Evolutionary conservation across 345 rosid genomes (phyloP), one percentile per base, ranked within the genome.

Genomic region (Euphorbia pulcherrima): DNA sequence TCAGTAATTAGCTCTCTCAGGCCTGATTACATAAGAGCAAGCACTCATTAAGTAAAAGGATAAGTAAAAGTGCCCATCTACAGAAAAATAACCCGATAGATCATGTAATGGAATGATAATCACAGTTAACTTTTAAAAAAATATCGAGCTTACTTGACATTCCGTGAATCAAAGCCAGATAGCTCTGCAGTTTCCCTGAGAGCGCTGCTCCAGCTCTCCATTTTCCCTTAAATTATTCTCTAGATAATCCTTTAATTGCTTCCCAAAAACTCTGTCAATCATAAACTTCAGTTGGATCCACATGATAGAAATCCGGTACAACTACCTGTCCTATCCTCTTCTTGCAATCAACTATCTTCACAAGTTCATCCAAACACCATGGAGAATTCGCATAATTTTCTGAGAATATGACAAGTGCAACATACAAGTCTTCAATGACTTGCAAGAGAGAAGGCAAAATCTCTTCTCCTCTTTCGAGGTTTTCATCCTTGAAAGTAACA

Each of bases 351-450:
- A n/a, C n/a, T n/a, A n/a, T n/a, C n/a, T n/a, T n/a, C n/a, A n/a
- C n/a, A n/a, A n/a, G n/a, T n/a, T n/a, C n/a, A n/a, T n/a, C n/a
- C n/a, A n/a, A n/a, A n/a, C n/a, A n/a, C n/a, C n/a, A n/a, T n/a
- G n/a, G n/a, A n/a, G n/a, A n/a, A n/a, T n/a, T n/a, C n/a, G n/a
- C n/a, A n/a, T n/a, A n/a, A n/a, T n/a, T n/a, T n/a, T n/a, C n/a
- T n/a, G 55, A 46, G 39, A 63, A 63, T 16, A 63, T 47, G n/a
- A 44, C 55, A 14, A 63, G 12, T 9, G 67, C 47, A 63, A 63
- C 39, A 63, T 20, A 12, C 9, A 55, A 63, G 16, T 63, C 35
- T 46, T 26, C 55, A 7, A 63, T 63, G 14, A 18, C 27, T 6
- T 28, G 24, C 54, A 46, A 18, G 23, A 63, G 39, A 21, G 1